Base-by-base conservation (phyloP, 371 early-diverging fungal genomes). In the Blyttiomyces sp. region DNA sequence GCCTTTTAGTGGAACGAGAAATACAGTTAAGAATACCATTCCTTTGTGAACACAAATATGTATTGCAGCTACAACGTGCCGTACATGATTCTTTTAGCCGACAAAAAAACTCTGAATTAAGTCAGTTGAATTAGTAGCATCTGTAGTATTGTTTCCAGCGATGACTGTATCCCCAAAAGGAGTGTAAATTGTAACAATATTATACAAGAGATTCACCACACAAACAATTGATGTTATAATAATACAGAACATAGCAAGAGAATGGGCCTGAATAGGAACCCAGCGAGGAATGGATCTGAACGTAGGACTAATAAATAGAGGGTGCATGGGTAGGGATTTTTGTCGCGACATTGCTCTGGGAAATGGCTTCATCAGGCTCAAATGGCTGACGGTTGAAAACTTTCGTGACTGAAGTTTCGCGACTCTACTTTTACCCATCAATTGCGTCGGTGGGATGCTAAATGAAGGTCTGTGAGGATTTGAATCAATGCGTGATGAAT, bases 241-340 rank as follows among this genome's bases (percentile, higher is more conserved):
- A 27, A 73, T 39, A 35, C 74, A 60, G 2, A 50, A 13, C 36
- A 43, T 49, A n/a, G 77, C 77, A 24, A 76, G 61, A 7, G 39
- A 16, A 19, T 63, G 42, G 9, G 59, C 73, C 1, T 53, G 48
- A 1, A 74, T 57, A 13, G 70, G 69, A 7, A 72, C 46, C 79
- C 79, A 78, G 26, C 42, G 36, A 11, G 79, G 75, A 3, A 78
- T 59, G 7, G 67, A 54, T 30, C 71, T 44, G 61, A 78, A 78
- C 21, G 75, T 69, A 0, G 70, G 72, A 13, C 63, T 44, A 28
- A 64, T 51, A 48, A 70, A 77, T 3, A 57, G 54, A 0, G 69
- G 71, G 28, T 77, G 69, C 2, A 61, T 54, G 4, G 77, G 77
- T 1, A 77, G 64, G 5, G 71, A 70, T 21, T 26, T 24, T 7